Evolutionary conservation across 1,139 yeast species (phyloP), one percentile per base, ranked within the genome.

Genomic region (Diutina pseudorugosa): DNA sequence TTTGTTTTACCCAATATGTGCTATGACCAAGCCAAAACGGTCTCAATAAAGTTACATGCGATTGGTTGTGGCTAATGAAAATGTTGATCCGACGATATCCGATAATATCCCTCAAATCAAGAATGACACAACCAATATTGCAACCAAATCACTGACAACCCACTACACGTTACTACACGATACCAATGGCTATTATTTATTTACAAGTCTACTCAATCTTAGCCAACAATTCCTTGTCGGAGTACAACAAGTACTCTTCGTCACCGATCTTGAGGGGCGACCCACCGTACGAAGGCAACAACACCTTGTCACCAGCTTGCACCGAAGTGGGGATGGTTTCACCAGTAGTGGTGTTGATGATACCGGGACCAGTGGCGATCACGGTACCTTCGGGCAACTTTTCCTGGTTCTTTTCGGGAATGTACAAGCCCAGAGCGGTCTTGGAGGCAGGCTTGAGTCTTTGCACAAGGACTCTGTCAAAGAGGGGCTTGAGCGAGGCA

Each of bases 401-500:
- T 71, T 89, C 94, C 63, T 85, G 95, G 76, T 91, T 90, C 77
- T 89, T 89, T 74, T 93, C 98, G 58, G 98, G 98, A 60, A 93
- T 86, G 75, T 83, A 89, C 65, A 93, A 82, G 64, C 98, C 98
- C 50, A 95, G 84, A 54, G 96, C 88, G 55, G 98, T 93, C 75
- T 90, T 80, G 62, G 93, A 79, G 65, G 89, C 83, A 55, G 96
- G 95, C 79, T 90, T 90, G 65, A 87, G 72, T 71, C 96, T 86
- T 75, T 90, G 96, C 58, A 93, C 96, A 60, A 93, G 81, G 56
- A 93, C 93, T 73, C 98, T 86, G 82, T 93, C 98, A 62, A 93
- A 79, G 62, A 93, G 82, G 59, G 98, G 98, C 62, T 85, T 83
- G 65, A 93, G 85, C 59, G 90, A 79, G 72, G 88, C 85, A 61